phyloP scores from a whole-genome alignment of 2,329 filamentous ascomycete genomes.

The Xylariaceae sp. region DNA sequence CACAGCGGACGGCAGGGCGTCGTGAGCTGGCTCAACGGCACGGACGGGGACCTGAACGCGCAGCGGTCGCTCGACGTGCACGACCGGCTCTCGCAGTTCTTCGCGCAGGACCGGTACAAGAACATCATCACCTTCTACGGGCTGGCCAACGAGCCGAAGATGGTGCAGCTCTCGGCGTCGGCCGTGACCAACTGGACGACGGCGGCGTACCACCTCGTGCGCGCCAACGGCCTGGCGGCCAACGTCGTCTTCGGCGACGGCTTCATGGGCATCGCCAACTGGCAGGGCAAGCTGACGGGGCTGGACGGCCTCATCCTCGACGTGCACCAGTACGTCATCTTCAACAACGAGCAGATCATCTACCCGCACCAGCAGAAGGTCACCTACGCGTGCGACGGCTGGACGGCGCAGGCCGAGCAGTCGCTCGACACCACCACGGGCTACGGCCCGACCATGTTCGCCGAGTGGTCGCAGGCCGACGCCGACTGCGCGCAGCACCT shows the following conservation, averaged over 20 bases:
- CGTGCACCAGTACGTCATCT: slow-evolving; percentile 97
- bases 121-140: slow-evolving; percentile 92
- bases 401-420: slow-evolving; percentile 69
- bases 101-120: slow-evolving; percentile 84
- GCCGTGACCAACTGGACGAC: slow-evolving; percentile 75
- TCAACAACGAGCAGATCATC: slow-evolving; percentile 81
- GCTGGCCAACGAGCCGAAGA: slow-evolving; percentile 87
- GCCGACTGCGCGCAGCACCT: slow-evolving; percentile 85
- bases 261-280: slow-evolving; percentile 84
- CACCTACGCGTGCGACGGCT: slow-evolving; percentile 77
- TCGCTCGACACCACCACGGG: slow-evolving; percentile 69
- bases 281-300: slow-evolving; percentile 73
- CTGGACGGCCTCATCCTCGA: slow-evolving; percentile 77
- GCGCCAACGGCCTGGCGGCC: slow-evolving; percentile 63
- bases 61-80: slow-evolving; percentile 83
- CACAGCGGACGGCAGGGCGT: slow-evolving; percentile 77
- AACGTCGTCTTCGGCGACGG: slow-evolving; percentile 85
- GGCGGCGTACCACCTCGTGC: slow-evolving; percentile 63
- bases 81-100: slow-evolving; percentile 81
- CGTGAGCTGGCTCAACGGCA: slow-evolving; percentile 89
- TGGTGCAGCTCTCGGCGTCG: slow-evolving; percentile 61
- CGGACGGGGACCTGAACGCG: slow-evolving; percentile 68
- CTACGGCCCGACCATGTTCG: slow-evolving; percentile 89
- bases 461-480: slow-evolving; percentile 96
- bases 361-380: slow-evolving; percentile 78